Conservation (phyloP, 805 yeast species). For the Candida qinlingensis region DNA sequence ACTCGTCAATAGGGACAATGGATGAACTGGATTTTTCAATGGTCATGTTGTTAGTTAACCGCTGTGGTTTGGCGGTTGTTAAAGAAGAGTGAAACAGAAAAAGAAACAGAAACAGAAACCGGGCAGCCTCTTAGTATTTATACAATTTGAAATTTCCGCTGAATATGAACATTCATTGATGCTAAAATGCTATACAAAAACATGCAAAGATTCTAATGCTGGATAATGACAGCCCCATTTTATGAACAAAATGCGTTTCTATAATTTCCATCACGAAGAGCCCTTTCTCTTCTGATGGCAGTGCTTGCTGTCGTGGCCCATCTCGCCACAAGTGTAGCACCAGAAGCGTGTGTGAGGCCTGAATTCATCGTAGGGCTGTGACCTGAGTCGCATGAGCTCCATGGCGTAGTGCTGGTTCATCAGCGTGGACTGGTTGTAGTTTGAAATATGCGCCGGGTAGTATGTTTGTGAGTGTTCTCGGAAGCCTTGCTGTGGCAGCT, state of each 20-base stretch:
- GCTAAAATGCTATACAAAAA: too few relatives aligned
- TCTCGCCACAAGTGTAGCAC: constrained; percentile 14
- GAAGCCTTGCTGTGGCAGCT: too few relatives aligned
- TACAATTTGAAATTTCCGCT: constrained; percentile 1
- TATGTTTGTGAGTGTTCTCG: too few relatives aligned
- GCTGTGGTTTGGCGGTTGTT: not conserved
- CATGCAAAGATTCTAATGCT: too few relatives aligned
- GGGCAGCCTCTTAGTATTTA: not conserved
- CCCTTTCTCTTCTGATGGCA: not conserved
- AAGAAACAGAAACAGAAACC: not conserved
- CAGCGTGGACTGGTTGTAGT: not conserved
- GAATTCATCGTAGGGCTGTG: not conserved
- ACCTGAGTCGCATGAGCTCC: constrained; percentile 7
- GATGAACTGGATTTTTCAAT: constrained; percentile 6
- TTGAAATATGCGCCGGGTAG: too few relatives aligned
- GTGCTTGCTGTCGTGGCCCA: constrained; percentile 14
- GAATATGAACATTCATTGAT: not conserved
- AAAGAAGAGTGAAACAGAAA: not conserved
- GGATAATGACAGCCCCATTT: too few relatives aligned
- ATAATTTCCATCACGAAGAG: not conserved
- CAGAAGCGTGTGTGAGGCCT: not conserved
- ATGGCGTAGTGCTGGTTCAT: constrained; percentile 10
- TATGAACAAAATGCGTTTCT: too few relatives aligned
- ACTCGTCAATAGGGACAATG: constrained; percentile 40
- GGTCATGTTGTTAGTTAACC: constrained; percentile 8